Base-by-base conservation (phyloP, 352 stramenopile genomes). In the Blastocystis sp. region DNA sequence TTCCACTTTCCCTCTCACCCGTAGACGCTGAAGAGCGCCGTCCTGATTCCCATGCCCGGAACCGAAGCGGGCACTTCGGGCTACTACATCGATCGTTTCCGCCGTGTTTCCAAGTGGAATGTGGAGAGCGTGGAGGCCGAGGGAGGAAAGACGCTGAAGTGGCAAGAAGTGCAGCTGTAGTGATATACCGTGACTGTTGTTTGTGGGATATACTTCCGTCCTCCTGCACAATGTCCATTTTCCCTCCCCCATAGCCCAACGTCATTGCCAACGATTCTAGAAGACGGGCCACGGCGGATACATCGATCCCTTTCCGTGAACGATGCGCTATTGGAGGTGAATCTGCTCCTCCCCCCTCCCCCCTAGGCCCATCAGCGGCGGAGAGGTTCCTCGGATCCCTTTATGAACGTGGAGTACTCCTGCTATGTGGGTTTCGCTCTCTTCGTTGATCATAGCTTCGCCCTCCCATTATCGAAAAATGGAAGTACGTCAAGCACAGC, bases 71-170 rank as follows among this genome's bases (percentile, higher is more conserved):
- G 74, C 3, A n/a, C 62, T 59, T 71, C 59, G 19, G 74, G 74
- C 24, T 84, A 84, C 42, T 84, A 84, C 38, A 84, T 84, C 38
- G 74, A 84, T 84, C 59, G 74, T 17, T 71, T 71, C 19, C 59
- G 74, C n/a, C 40, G 62, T 65, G 74, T 84, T 9, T 71, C 74
- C 9, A 68, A 71, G 48, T 84, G 74, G 74, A 84, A 19, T 84
- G 74, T 84, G 40, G 66, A 77, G 45, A 59, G n/a, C 28, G 66
- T 59, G 7, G 10, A 17, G 21, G 34, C n/a, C n/a, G 66, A 77
- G 1, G 34, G 24, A n/a, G 66, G 45, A 11, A 21, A 14, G n/a
- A 34, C 10, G 6, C 34, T 59, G 52, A 77, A 77, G 52, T 77
- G 66, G 66, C 19, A n/a, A 34, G 66, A 77, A 54, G 66, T 77